These are phyloP conservation scores for Filobasidium wieringae DNA, from an alignment of 768 basidiomycete genomes.

Conservation along the genomic window DNA sequence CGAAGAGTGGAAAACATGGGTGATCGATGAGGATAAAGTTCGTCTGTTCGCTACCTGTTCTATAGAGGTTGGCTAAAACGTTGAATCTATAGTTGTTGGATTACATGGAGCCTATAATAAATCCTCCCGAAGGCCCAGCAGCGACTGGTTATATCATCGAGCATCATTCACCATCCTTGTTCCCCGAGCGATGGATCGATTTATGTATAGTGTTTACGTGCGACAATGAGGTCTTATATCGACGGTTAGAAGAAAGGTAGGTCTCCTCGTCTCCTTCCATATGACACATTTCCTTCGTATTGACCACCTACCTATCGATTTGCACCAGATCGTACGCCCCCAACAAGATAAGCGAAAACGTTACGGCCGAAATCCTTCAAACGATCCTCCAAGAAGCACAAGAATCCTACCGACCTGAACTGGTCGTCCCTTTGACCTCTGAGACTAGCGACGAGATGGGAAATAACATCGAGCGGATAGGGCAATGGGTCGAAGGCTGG, in stretches of 20 bases:
- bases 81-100: conserved; percentile 41
- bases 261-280: conserved; percentile 18
- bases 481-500: conserved; percentile 81
- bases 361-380: conserved; percentile 96
- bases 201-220: conserved; percentile 85
- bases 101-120: conserved; percentile 55
- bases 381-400: conserved; percentile 79
- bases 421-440: conserved; percentile 73
- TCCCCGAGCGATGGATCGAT: conserved; percentile 94
- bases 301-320: not conserved
- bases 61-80: conserved; percentile 25
- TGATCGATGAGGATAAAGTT: conserved; percentile 93
- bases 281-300: not conserved
- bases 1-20: conserved; percentile 88
- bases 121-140: conserved; percentile 12
- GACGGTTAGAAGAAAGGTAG: conserved; percentile 78
- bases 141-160: conserved; percentile 32
- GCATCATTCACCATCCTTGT: conserved; percentile 44
- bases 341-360: conserved; percentile 96
- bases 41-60: conserved; percentile 37
- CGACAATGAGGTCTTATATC: conserved; percentile 76
- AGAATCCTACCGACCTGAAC: conserved; percentile 69
- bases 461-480: conserved; percentile 70
- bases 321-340: conserved; percentile 60
- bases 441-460: conserved; percentile 59